Percentiles rank a stretch among this genome's conserved stretches.
phyloP scores from a whole-genome alignment of 2,329 filamentous ascomycete genomes.

The Fusarium floridanum region DNA sequence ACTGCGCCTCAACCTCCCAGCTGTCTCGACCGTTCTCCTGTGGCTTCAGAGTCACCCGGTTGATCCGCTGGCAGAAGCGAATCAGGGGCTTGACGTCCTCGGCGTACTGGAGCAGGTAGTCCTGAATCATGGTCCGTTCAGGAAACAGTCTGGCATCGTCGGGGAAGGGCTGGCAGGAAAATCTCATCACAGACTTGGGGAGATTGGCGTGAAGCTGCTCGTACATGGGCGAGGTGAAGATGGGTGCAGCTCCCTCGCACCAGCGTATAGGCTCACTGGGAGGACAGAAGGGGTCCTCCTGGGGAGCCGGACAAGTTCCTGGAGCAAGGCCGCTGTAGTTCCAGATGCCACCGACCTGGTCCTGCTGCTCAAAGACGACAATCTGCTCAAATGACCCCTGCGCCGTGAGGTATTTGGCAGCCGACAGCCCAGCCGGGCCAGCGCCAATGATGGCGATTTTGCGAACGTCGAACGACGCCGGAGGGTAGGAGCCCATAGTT shows the following conservation, averaged over 20 bases:
- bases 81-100: constrained; percentile 76
- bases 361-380: constrained; percentile 85
- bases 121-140: constrained; percentile 74
- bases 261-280: constrained; percentile 73
- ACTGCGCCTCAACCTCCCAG: constrained; percentile 73
- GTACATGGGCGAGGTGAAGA: constrained; percentile 89
- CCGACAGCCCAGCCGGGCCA: constrained; percentile 82
- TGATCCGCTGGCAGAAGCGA: constrained; percentile 77
- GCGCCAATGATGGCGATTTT: constrained; percentile 85
- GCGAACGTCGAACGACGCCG: constrained; percentile 62
- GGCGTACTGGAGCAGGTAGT: constrained; percentile 81
- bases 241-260: constrained; percentile 56
- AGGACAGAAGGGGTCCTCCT: constrained; percentile 73
- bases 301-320: constrained; percentile 70
- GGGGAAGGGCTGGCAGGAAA: constrained; percentile 77
- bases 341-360: constrained; percentile 86
- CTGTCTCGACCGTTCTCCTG: constrained; percentile 51
- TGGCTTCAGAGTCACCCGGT: constrained; percentile 61
- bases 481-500: constrained; percentile 49
- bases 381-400: constrained; percentile 77
- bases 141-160: constrained; percentile 79
- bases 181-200: constrained; percentile 83
- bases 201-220: constrained; percentile 89
- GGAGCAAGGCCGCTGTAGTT: constrained; percentile 73
- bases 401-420: constrained; percentile 83